These are phyloP conservation scores for Nakazawaea ambrosiae DNA, from an alignment of 805 yeast genomes.

Conservation along the genomic window DNA sequence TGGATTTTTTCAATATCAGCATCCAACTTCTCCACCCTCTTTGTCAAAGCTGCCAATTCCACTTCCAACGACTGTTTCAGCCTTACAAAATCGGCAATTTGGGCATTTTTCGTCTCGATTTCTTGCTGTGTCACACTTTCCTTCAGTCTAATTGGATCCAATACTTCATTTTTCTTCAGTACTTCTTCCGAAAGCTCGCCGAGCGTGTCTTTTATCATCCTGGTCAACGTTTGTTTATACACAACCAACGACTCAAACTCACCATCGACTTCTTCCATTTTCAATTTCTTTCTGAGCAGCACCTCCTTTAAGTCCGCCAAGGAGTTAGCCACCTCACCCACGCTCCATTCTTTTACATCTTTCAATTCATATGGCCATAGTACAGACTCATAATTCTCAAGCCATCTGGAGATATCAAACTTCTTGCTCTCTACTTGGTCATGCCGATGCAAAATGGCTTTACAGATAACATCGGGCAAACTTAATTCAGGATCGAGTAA, in stretches of 20 bases:
- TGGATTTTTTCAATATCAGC: constrained; percentile 20
- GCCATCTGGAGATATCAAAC: constrained; percentile 24
- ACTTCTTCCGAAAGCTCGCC: constrained; percentile 21
- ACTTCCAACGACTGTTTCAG: constrained; percentile 26
- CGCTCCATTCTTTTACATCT: constrained; percentile 12
- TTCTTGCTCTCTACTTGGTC: constrained; percentile 5
- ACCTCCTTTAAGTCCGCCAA: constrained; percentile 12
- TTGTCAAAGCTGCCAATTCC: constrained; percentile 20
- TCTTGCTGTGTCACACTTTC: constrained; percentile 33
- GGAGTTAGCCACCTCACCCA: constrained; percentile 15
- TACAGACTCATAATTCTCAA: constrained; percentile 11
- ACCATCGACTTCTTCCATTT: constrained; percentile 14
- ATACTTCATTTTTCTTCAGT: constrained; percentile 13
- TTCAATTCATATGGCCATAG: constrained; percentile 14
- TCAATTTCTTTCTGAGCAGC: constrained; percentile 12
- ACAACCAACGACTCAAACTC: not conserved
- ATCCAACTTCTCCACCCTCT: constrained; percentile 24
- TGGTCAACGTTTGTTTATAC: constrained; percentile 31
- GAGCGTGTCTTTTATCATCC: constrained; percentile 27
- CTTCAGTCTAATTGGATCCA: constrained; percentile 23
- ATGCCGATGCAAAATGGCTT: constrained; percentile 14
- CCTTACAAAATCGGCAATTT: constrained; percentile 35
- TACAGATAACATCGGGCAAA: constrained; percentile 15
- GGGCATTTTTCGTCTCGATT: constrained; percentile 31
- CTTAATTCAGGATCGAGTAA: constrained; percentile 14